A percentile compares a stretch with the other conserved stretches of the same genome.
Evolutionary conservation across 2,329 filamentous ascomycete genomes (phyloP).

Genomic region (Clonostachys sp.): DNA sequence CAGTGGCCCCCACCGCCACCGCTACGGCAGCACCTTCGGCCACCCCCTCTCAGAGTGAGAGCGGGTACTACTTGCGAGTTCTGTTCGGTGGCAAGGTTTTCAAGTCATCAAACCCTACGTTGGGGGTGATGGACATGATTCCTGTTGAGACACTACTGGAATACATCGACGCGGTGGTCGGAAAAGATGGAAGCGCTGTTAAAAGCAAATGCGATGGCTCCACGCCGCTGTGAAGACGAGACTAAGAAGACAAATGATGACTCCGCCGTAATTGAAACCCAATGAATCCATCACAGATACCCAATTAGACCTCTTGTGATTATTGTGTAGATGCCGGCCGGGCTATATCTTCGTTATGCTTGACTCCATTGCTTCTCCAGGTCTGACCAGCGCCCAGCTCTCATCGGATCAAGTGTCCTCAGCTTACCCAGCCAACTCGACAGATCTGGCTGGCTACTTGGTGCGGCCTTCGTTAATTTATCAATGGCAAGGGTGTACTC

Average conservation of each 20-base stretch:
- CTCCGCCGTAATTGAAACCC: not conserved
- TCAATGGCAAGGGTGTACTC: conserved; percentile 63
- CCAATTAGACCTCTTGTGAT: not conserved
- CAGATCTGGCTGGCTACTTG: conserved; percentile 31
- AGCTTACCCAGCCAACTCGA: conserved; percentile 59
- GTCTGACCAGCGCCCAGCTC: conserved; percentile 72
- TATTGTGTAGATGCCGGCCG: conserved; percentile 12
- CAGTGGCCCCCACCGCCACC: not conserved
- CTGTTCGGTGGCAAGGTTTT: conserved; percentile 67
- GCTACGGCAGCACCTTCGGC: conserved; percentile 3
- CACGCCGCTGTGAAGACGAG: not conserved
- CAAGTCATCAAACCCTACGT: conserved; percentile 59
- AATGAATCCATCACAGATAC: not conserved
- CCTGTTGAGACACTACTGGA: conserved; percentile 57
- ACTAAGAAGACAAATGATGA: not conserved
- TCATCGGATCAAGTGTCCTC: conserved; percentile 67
- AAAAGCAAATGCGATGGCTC: conserved; percentile 19
- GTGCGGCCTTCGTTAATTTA: conserved; percentile 29
- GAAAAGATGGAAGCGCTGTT: conserved; percentile 39
- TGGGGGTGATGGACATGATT: conserved; percentile 70
- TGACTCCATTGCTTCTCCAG: conserved; percentile 36
- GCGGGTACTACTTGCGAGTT: conserved; percentile 55
- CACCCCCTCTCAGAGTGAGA: conserved; percentile 3
- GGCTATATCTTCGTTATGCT: no score
- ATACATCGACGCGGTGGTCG: conserved; percentile 71